Evolutionary conservation across 2,329 filamentous ascomycete genomes (phyloP).

Genomic region (Alternaria conjuncta): DNA sequence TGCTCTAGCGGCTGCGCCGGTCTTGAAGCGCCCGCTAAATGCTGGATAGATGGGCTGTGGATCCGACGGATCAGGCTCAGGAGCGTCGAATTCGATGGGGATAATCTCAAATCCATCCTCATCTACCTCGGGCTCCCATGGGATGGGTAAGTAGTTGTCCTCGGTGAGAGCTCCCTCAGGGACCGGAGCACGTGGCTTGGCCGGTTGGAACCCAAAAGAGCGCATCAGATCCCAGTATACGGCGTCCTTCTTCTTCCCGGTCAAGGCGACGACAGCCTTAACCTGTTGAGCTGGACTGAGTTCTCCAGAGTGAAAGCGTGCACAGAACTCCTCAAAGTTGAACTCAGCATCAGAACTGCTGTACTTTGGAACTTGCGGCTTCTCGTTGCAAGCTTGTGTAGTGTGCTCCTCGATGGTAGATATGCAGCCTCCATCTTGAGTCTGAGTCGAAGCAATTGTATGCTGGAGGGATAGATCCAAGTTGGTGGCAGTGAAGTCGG

Average conservation of each 20-base stretch:
- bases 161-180: background rate
- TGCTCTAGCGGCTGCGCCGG: conserved; percentile 21
- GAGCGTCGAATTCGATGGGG: background rate
- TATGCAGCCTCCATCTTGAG: background rate
- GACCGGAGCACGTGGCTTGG: background rate
- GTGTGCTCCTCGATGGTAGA: background rate
- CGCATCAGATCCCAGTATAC: conserved; percentile 1
- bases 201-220: background rate
- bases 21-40: conserved; percentile 25
- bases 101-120: background rate
- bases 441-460: background rate
- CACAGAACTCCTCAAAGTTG: background rate
- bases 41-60: conserved; percentile 18
- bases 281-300: background rate
- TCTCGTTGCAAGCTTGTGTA: background rate
- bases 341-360: background rate
- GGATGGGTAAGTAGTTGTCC: conserved; percentile 3
- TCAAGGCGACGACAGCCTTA: background rate
- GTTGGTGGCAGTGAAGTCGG: background rate
- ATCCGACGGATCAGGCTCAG: background rate
- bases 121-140: background rate
- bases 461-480: background rate
- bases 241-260: background rate
- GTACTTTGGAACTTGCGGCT: background rate
- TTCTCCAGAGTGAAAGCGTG: background rate